phyloP scores from a whole-genome alignment of 768 basidiomycete genomes.

The Suillus bovinus region DNA sequence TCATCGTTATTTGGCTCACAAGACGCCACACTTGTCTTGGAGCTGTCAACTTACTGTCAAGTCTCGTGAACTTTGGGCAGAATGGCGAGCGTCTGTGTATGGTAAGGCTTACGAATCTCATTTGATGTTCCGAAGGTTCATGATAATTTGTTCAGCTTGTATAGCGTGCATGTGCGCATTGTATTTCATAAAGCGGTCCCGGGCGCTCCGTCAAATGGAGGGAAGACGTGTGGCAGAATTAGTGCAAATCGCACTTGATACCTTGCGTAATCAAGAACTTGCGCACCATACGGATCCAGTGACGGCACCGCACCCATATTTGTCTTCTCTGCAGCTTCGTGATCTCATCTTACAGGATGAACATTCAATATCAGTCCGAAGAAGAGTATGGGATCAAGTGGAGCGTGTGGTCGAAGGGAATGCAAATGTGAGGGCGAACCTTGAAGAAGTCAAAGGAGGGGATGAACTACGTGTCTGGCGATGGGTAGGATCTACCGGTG shows the following conservation, averaged over 20 bases:
- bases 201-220: slow-evolving; percentile 57
- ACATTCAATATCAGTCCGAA: slow-evolving; percentile 66
- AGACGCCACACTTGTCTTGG: slow-evolving; percentile 65
- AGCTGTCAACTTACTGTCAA: slow-evolving; percentile 67
- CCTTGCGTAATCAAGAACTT: slow-evolving; percentile 79
- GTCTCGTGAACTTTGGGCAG: slow-evolving; percentile 62
- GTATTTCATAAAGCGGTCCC: slow-evolving; percentile 28
- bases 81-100: slow-evolving; percentile 64
- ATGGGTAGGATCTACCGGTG: slow-evolving; percentile 70
- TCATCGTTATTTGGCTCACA: slow-evolving; percentile 73
- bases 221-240: slow-evolving; percentile 66
- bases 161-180: slow-evolving; percentile 18
- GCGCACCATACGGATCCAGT: slow-evolving; percentile 83
- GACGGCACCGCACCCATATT: slow-evolving; percentile 67
- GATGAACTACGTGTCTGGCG: slow-evolving; percentile 91
- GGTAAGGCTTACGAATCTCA: slow-evolving; percentile 42
- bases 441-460: slow-evolving; percentile 82
- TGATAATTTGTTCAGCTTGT: slow-evolving; percentile 29
- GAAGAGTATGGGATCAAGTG: slow-evolving; percentile 78
- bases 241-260: slow-evolving; percentile 78
- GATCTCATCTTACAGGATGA: slow-evolving; percentile 84
- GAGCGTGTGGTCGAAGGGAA: slow-evolving; percentile 87
- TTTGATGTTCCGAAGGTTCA: slow-evolving; percentile 18
- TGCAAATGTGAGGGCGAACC: slow-evolving; percentile 82
- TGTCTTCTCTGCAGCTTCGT: slow-evolving; percentile 85